phyloP scores from a whole-genome alignment of 106 monocot species.

The Dactylorhiza incarnata region DNA sequence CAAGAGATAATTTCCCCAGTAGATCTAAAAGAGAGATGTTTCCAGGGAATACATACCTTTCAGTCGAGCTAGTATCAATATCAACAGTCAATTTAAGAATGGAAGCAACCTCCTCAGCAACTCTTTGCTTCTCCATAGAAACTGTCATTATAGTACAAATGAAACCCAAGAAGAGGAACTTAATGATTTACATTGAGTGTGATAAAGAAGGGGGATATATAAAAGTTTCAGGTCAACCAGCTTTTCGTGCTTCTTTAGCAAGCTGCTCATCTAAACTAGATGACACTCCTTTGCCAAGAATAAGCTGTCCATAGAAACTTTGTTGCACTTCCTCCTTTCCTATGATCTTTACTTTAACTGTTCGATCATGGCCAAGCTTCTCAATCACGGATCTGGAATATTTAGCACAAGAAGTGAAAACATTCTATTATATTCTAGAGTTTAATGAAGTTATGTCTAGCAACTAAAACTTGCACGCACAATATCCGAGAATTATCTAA shows the following conservation, averaged over 20 bases:
- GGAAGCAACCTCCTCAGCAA: conserved; percentile 94
- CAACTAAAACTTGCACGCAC: neutral
- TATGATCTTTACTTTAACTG: conserved; percentile 67
- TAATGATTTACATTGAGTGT: neutral
- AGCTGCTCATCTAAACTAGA: conserved; percentile 89
- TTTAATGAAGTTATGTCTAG: neutral
- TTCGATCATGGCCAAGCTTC: conserved; percentile 60
- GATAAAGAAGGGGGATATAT: neutral
- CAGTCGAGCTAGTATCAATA: conserved; percentile 46
- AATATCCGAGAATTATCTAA: neutral
- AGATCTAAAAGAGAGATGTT: neutral
- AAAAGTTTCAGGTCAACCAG: conserved; percentile 39
- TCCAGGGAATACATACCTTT: conserved; percentile 42
- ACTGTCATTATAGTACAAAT: conserved; percentile 26
- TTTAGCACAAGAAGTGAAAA: conserved; percentile 5
- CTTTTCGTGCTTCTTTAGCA: conserved; percentile 73
- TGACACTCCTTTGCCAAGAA: conserved; percentile 71
- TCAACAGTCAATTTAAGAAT: conserved; percentile 89
- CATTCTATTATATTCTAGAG: neutral
- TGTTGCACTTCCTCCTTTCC: conserved; percentile 89
- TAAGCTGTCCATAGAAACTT: conserved; percentile 93
- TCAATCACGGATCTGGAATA: conserved; percentile 66
- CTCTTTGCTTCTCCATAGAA: conserved; percentile 77
- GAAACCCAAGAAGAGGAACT: neutral
- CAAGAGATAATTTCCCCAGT: neutral